phyloP scores from a whole-genome alignment of 345 rosid species.

The Hypericum androsaemum region DNA sequence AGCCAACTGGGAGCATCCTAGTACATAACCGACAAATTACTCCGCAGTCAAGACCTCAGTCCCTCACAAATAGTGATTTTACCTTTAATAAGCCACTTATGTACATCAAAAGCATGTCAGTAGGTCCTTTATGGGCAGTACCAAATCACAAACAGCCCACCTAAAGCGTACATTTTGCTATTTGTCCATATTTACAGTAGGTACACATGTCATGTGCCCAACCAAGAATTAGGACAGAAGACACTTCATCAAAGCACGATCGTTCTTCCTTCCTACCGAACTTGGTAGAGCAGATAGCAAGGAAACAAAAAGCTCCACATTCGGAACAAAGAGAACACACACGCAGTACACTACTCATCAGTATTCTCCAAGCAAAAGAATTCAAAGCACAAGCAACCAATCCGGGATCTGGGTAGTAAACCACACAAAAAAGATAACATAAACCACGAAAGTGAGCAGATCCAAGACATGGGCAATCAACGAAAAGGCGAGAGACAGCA shows the following conservation, averaged over 20 bases:
- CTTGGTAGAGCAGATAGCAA: too few relatives aligned
- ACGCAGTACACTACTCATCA: too few relatives aligned
- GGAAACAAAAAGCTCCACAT: too few relatives aligned
- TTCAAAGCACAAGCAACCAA: too few relatives aligned
- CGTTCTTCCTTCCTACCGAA: too few relatives aligned
- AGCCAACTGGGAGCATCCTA: too few relatives aligned
- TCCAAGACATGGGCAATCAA: slow-evolving; percentile 26
- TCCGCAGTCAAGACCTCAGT: too few relatives aligned
- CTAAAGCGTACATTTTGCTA: slow-evolving; percentile 50
- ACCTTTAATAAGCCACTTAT: background rate
- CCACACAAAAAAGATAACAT: too few relatives aligned
- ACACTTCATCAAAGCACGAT: background rate
- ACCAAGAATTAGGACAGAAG: slow-evolving; percentile 68
- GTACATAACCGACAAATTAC: too few relatives aligned
- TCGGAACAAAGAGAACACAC: too few relatives aligned
- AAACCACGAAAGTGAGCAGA: slow-evolving; percentile 21
- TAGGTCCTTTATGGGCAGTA: slow-evolving; percentile 51
- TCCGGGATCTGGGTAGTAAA: too few relatives aligned
- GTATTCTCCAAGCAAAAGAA: too few relatives aligned
- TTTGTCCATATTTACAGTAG: slow-evolving; percentile 76
- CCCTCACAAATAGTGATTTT: background rate
- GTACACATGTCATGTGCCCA: slow-evolving; percentile 52
- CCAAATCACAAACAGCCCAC: slow-evolving; percentile 37
- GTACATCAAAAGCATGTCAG: slow-evolving; percentile 11
- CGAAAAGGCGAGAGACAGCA: slow-evolving; percentile 34